phyloP scores from a whole-genome alignment of 257 asterid genomes.

The Handroanthus guayacan region DNA sequence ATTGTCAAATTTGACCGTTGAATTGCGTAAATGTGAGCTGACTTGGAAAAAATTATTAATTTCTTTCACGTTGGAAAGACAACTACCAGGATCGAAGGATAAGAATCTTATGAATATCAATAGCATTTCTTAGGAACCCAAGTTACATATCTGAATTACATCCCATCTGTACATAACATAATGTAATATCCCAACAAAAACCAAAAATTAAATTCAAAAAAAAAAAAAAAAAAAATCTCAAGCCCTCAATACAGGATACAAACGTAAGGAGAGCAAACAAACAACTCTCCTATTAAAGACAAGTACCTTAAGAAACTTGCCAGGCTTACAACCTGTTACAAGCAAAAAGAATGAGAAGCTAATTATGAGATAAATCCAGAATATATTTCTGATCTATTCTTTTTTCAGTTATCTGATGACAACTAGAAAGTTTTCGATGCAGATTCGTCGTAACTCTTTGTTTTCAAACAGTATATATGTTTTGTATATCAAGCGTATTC shows the following conservation, averaged over 20 bases:
- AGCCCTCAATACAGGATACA: slow-evolving; percentile 37
- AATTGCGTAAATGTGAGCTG: no score
- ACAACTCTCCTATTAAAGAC: slow-evolving; percentile 6
- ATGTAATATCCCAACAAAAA: slow-evolving; percentile 14
- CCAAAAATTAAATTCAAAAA: background rate
- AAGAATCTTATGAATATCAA: background rate
- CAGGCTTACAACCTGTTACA: slow-evolving; percentile 33
- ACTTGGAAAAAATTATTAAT: no score
- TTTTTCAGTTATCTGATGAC: no score
- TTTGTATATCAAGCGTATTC: slow-evolving; percentile 33
- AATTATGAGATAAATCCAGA: no score
- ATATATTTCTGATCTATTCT: no score
- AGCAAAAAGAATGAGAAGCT: background rate
- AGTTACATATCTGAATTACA: slow-evolving; percentile 39
- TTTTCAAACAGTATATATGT: background rate
- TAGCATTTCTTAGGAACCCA: slow-evolving; percentile 26
- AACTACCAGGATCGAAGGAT: background rate
- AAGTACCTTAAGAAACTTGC: slow-evolving; percentile 4
- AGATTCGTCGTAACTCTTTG: no score
- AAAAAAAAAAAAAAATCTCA: slow-evolving; percentile 19
- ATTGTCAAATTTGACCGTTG: no score
- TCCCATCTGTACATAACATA: slow-evolving; percentile 35
- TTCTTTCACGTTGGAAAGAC: no score
- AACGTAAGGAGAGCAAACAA: background rate
- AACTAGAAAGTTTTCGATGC: no score